Conservation (phyloP, 1,139 yeast genomes). For the Saccharomyces hybrid region DNA sequence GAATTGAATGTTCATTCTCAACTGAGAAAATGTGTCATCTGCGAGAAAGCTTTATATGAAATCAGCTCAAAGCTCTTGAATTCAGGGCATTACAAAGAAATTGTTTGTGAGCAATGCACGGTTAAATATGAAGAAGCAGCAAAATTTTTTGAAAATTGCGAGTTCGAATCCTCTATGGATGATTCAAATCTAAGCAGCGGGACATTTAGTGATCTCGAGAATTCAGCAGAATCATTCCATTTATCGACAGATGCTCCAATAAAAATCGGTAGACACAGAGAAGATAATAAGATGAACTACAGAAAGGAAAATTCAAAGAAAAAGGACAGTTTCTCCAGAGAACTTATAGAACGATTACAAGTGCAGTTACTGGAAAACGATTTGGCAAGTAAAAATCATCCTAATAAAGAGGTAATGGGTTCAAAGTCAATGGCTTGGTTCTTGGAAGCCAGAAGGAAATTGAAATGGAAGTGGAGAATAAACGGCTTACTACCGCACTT, state of each 20-base stretch:
- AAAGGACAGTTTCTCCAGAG: slow-evolving; percentile 26
- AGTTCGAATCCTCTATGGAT: slow-evolving; percentile 26
- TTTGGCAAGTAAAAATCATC: slow-evolving; percentile 1
- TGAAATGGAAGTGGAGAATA: slow-evolving; percentile 44
- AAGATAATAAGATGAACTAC: slow-evolving; percentile 6
- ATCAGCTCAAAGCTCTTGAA: slow-evolving; percentile 41
- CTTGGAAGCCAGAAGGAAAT: slow-evolving; percentile 33
- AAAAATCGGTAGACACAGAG: slow-evolving; percentile 2
- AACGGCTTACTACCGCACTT: slow-evolving; percentile 34
- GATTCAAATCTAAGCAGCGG: slow-evolving; percentile 11
- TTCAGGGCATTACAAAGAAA: slow-evolving; percentile 38
- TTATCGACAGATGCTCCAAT: slow-evolving; percentile 11
- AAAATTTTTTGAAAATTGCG: slow-evolving; percentile 33
- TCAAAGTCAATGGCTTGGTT: slow-evolving; percentile 30
- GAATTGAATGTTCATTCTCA: slow-evolving; percentile 14
- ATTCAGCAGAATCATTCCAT: slow-evolving; percentile 4
- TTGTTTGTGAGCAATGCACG: slow-evolving; percentile 60
- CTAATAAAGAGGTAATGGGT: slow-evolving; percentile 11
- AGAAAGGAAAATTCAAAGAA: slow-evolving; percentile 10
- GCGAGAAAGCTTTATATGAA: slow-evolving; percentile 62
- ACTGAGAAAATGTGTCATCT: slow-evolving; percentile 53
- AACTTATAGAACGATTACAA: slow-evolving; percentile 28
- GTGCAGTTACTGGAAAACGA: slow-evolving; percentile 18
- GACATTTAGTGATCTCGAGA: slow-evolving; percentile 7
- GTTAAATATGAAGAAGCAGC: slow-evolving; percentile 49